A percentile compares a stretch with the other conserved stretches of the same genome.
phyloP scores from a whole-genome alignment of 371 early-diverging fungal genomes.

The Mucor ambiguus region DNA sequence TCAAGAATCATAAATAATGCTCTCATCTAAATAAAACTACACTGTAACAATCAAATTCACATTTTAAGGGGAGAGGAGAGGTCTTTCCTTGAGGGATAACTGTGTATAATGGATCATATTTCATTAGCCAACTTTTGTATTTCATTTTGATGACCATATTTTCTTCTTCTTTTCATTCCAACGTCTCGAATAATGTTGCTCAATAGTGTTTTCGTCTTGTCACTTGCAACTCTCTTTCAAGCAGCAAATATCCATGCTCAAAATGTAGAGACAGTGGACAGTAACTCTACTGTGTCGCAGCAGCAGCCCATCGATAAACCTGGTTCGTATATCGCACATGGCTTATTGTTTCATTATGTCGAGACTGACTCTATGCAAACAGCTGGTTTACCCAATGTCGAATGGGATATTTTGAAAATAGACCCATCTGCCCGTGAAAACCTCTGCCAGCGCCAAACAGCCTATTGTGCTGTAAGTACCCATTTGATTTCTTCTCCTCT shows the following conservation, averaged over 20 bases:
- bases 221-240: background rate
- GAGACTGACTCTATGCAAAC: background rate
- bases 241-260: background rate
- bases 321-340: background rate
- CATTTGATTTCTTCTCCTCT: background rate
- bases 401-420: conserved; percentile 33
- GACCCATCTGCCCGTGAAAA: conserved; percentile 29
- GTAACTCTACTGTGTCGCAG: background rate
- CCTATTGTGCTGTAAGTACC: conserved; percentile 36
- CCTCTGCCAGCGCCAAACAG: conserved; percentile 33
- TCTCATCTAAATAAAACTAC: background rate
- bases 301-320: conserved; percentile 10
- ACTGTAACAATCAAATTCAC: background rate
- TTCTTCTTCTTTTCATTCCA: background rate
- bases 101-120: background rate
- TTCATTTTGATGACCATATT: background rate
- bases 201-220: background rate
- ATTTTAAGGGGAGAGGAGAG: background rate
- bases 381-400: conserved; percentile 27
- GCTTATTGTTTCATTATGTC: no score
- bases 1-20: background rate
- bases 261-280: background rate
- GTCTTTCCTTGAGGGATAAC: background rate
- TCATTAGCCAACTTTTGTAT: background rate
- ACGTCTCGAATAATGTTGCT: background rate